Base-by-base conservation (phyloP, 139 green algal genomes). In the Diplosphaera chodatii region DNA sequence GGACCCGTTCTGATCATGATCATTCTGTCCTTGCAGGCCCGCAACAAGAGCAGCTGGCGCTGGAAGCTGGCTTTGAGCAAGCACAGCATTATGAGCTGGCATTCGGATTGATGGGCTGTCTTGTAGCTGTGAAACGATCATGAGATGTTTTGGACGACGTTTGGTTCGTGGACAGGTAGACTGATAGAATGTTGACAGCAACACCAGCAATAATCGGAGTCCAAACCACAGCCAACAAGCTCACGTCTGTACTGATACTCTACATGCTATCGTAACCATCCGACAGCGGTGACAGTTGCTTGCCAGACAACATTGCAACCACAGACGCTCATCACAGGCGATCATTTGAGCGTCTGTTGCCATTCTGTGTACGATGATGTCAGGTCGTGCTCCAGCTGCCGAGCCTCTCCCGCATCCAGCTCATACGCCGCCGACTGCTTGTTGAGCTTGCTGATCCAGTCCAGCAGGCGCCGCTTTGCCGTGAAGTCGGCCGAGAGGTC, bases 311-410 rank as follows among this genome's bases (percentile, higher is more conserved):
- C n/a, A n/a, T n/a, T n/a, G n/a, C n/a, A n/a, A n/a, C n/a, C 8
- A 6, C 37, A 48, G 37, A 6, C 37, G 37, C 6, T 6, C 37
- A 10, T 10, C 6, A 10, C 10, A 10, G 8, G 6, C 37, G 8
- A 48, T 48, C 37, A 48, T 48, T 59, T 59, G 13, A 59, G 48
- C 8, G 48, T 59, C 48, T 59, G 48, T 18, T 59, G 48, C 48
- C 48, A 94, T 15, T 82, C 87, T 66, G 89, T 95, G 78, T 97
- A 96, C 0, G 84, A 78, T 0, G 74, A 83, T 65, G 97, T 92
- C 8, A 98, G 78, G 67, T 98, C 93, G 68, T 93, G 97, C 55
- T 94, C 74, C 34, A 98, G 72, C 82, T 98, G 93, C 63, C 93
- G 74, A 34, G 86, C 83, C 29, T 98, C 91, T 0, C 85, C 82